Percentiles rank a stretch among this genome's conserved stretches.
Evolutionary conservation across 169 alveolate genomes (phyloP).

Genomic region (Miamiensis avidus): DNA sequence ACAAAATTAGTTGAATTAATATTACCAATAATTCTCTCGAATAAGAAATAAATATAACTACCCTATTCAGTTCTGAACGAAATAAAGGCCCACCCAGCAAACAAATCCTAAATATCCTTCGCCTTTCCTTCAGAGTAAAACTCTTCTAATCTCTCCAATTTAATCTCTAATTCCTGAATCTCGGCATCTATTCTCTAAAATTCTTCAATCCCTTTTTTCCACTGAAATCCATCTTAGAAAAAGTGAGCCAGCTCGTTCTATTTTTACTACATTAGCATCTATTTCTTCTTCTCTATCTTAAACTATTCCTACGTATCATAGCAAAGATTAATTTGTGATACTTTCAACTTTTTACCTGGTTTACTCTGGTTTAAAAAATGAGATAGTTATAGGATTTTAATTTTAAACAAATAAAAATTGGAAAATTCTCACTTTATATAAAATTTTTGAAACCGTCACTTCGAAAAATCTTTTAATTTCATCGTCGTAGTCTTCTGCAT

Average conservation of each 20-base stretch:
- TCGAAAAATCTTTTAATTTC: neutral
- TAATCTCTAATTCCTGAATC: neutral
- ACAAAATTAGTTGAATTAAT: no score
- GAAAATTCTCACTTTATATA: neutral
- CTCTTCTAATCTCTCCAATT: neutral
- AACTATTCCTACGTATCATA: neutral
- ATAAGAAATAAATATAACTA: no score
- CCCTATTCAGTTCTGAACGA: neutral
- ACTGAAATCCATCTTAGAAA: no score
- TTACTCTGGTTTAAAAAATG: neutral
- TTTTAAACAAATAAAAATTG: no score
- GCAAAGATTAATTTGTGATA: neutral
- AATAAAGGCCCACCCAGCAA: neutral
- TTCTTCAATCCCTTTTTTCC: neutral
- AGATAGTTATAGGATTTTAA: no score
- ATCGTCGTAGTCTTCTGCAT: neutral
- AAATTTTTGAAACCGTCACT: neutral
- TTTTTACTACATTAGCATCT: neutral
- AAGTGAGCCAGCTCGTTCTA: no score
- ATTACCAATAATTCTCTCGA: no score
- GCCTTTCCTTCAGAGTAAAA: neutral
- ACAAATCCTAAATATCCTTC: neutral
- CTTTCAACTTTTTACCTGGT: neutral
- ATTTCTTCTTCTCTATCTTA: neutral
- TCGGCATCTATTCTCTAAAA: neutral